Evolutionary conservation across 106 monocot genomes (phyloP).

Genomic region (Xerophyta viscosa): DNA sequence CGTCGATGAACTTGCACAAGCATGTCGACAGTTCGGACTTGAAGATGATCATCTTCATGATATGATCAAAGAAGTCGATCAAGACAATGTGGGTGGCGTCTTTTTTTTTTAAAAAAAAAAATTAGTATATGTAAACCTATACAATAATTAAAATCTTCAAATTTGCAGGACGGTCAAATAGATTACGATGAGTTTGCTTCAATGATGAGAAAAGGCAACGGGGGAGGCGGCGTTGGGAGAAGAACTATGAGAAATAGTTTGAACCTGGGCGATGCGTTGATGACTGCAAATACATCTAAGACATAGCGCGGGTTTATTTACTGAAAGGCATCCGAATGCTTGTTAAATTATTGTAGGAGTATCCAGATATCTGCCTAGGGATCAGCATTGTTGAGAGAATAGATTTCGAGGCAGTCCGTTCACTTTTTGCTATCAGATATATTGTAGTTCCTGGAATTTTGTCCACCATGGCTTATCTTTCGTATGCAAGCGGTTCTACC

Average conservation of each 20-base stretch:
- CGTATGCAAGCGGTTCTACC: too few relatives aligned
- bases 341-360: too few relatives aligned
- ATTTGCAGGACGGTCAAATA: slow-evolving; percentile 57
- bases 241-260: slow-evolving; percentile 48
- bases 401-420: too few relatives aligned
- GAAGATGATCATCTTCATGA: slow-evolving; percentile 74
- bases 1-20: slow-evolving; percentile 79
- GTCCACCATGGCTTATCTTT: too few relatives aligned
- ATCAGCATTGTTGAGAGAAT: too few relatives aligned
- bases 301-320: slow-evolving; percentile 39
- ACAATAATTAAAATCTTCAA: too few relatives aligned
- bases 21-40: slow-evolving; percentile 63
- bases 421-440: too few relatives aligned
- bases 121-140: neutral
- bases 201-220: slow-evolving; percentile 61
- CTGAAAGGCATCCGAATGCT: too few relatives aligned
- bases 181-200: slow-evolving; percentile 45
- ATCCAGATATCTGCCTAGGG: too few relatives aligned
- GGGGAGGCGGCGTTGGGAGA: slow-evolving; percentile 39
- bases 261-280: slow-evolving; percentile 36
- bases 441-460: too few relatives aligned
- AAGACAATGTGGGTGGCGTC: slow-evolving; percentile 48
- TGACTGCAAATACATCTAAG: slow-evolving; percentile 1
- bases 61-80: slow-evolving; percentile 84
- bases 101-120: too few relatives aligned